Percentiles rank a stretch among this genome's conserved stretches.
These are phyloP conservation scores for Apiotrichum sp. DNA, from an alignment of 1,284 basidiomycete genomes.

Conservation along the genomic window DNA sequence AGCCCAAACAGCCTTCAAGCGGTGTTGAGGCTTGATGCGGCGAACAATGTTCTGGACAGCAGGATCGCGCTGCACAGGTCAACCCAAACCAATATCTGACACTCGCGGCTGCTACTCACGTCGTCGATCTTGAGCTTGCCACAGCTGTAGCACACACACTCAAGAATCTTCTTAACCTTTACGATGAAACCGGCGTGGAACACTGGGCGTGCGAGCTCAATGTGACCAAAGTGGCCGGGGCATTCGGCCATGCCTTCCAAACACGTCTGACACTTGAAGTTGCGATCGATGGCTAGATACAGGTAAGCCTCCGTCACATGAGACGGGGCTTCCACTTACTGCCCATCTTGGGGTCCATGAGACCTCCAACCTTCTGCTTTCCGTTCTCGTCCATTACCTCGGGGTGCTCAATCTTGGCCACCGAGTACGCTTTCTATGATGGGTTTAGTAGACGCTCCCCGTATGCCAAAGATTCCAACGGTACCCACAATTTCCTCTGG, in stretches of 20 bases:
- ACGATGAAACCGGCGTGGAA: constrained; percentile 97
- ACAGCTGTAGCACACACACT: constrained; percentile 97
- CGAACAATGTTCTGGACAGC: constrained; percentile 75
- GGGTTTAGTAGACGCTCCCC: constrained; percentile 8
- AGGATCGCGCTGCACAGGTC: constrained; percentile 60
- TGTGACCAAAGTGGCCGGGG: constrained; percentile 98
- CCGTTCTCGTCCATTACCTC: constrained; percentile 97
- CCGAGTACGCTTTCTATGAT: constrained; percentile 87
- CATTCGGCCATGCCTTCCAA: constrained; percentile 98
- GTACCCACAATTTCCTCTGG: constrained; percentile 98
- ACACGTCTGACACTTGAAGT: constrained; percentile 99
- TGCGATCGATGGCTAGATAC: constrained; percentile 74
- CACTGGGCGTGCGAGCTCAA: constrained; percentile 91
- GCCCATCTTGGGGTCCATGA: constrained; percentile 97
- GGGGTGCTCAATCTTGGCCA: constrained; percentile 95
- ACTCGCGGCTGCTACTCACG: constrained; percentile 60
- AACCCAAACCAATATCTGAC: background rate
- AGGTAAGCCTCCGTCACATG: constrained; percentile 22
- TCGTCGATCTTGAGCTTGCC: constrained; percentile 95
- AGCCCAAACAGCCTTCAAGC: constrained; percentile 78
- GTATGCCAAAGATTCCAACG: background rate
- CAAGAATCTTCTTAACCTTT: constrained; percentile 99
- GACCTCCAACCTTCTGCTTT: constrained; percentile 81
- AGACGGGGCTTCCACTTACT: constrained; percentile 49
- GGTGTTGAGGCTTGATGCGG: constrained; percentile 77